A percentile compares a stretch with the other conserved stretches of the same genome.
Evolutionary conservation across 2,329 filamentous ascomycete genomes (phyloP).

Genomic region (Penicillium decumbens): DNA sequence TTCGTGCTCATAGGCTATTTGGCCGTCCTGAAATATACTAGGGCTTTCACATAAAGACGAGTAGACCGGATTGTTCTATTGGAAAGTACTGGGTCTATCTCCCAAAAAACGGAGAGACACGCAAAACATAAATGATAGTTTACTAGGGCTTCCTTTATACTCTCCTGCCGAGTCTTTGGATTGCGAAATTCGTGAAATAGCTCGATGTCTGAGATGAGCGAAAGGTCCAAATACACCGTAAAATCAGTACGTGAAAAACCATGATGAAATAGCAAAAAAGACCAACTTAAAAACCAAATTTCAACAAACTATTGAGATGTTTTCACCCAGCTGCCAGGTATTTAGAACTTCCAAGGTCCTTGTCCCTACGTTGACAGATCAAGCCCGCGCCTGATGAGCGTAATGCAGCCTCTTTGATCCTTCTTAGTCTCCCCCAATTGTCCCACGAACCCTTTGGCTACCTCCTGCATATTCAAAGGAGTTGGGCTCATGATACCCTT

Average conservation of each 20-base stretch:
- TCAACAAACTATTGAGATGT: no score
- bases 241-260: background rate
- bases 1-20: no score
- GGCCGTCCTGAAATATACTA: no score
- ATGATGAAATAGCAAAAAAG: background rate
- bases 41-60: no score
- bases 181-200: background rate
- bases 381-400: background rate
- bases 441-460: background rate
- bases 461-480: background rate
- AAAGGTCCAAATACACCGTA: background rate
- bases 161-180: background rate
- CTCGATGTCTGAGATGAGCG: background rate
- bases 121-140: no score
- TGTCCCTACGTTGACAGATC: no score
- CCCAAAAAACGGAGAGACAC: no score
- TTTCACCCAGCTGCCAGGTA: no score
- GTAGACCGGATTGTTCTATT: no score
- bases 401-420: background rate
- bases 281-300: background rate
- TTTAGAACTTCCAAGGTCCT: no score
- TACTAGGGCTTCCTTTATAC: background rate
- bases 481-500: background rate
- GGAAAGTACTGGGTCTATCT: no score
- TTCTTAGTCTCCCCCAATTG: background rate